Base-by-base conservation (phyloP, 2,329 filamentous ascomycete species). In the Bretziella fagacearum region DNA sequence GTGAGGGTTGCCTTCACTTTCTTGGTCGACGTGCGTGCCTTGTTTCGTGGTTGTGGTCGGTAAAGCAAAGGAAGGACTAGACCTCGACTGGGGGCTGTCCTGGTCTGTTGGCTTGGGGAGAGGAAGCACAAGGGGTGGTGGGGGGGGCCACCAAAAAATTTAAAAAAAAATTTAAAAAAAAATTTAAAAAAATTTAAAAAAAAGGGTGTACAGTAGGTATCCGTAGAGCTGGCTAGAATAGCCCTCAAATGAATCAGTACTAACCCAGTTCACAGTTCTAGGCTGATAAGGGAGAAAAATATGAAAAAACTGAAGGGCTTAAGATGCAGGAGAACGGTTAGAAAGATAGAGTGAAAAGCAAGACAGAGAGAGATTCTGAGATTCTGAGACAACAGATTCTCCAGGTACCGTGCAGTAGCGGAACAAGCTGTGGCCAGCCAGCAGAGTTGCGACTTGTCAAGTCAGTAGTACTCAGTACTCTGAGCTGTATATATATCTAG, bases 371-470 rank as follows among this genome's bases (percentile, higher is more conserved):
- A 30, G 5, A 10, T 11, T 11, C 27, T 30, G 27, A 30, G 27
- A n/a, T 30, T 30, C 10, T 30, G 27, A 36, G 11, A 36, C 33
- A 15, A 7, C 13, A 36, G 15, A 36, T 36, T 15, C 33, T n/a
- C 33, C 33, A 36, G 33, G 33, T 36, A 36, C 33, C 33, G 8
- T 36, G 33, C 33, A 36, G 33, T 36, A 36, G 33, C 15, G 33
- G 15, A 8, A 36, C n/a, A n/a, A 36, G 33, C 33, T 17, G 33
- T 36, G 6, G 33, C 18, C 8, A 13, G 11, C 15, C 33, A 36
- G 8, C 3, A 18, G 10, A 11, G 5, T 30, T 30, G n/a, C 27
- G n/a, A 30, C 27, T n/a, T n/a, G n/a, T n/a, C 27, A 36, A 36
- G 33, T n/a, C 33, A 18, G 15, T 15, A 36, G 13, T 36, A 36